Evolutionary conservation across 2,329 filamentous ascomycete species (phyloP), one percentile per base, ranked within the genome.

Genomic region (Pseudogymnoascus sp.): DNA sequence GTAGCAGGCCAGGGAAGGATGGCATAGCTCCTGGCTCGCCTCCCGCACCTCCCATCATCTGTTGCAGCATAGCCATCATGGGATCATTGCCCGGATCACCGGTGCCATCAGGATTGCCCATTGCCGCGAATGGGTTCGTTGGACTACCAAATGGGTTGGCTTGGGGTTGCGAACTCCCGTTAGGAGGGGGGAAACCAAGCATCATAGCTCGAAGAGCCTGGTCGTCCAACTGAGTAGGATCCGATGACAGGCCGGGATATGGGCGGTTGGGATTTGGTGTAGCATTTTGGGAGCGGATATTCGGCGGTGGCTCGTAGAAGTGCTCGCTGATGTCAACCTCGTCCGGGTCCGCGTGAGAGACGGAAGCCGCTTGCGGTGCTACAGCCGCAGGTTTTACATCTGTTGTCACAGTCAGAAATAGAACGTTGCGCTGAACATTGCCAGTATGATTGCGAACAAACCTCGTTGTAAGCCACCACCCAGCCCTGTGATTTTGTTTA

Each of bases 291-390:
- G 78, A 70, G 61, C 77, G 75, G 21, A 76, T 69, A 42, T 78
- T 77, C 8, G 76, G 75, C 23, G 77, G 75, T 1, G 86, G 86
- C 35, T 81, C 75, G 75, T 88, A 89, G 75, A 82, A 87, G 75
- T 90, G 88, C 67, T 87, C 66, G 14, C 88, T 90, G 68, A 93
- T 91, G 73, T 92, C 89, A 66, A 91, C 82, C 74, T 92, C 90
- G 4, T 86, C 88, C 5, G 89, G 89, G 69, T 90, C 87, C 63
- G 80, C 84, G 69, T 82, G 76, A 28, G 72, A 66, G 23, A 74
- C 69, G 59, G 74, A 64, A 40, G 75, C 65, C 25, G 75, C 69
- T 62, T 70, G 73, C 65, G 77, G 74, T 25, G 74, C 68, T 25
- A 74, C 67, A 60, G 73, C 70, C 72, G 71, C 65, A 59, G 67